A percentile compares a stretch with the other conserved stretches of the same genome.
phyloP scores from a whole-genome alignment of 805 yeast genomes.

The Komagataella ulmi region DNA sequence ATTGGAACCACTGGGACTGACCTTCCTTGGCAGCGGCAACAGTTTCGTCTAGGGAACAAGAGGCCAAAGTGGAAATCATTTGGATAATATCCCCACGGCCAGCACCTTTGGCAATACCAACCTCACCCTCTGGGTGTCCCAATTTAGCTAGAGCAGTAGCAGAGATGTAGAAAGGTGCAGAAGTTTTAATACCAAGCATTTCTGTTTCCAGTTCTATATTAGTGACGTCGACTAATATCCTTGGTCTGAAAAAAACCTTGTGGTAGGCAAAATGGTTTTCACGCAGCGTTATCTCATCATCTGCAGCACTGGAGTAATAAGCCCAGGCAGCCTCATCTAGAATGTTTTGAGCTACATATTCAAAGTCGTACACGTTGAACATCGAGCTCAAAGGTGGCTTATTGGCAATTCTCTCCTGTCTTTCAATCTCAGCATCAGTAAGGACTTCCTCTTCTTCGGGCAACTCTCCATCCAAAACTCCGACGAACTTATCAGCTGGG shows the following conservation, averaged over 20 bases:
- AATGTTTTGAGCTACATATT: slow-evolving; percentile 68
- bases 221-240: slow-evolving; percentile 70
- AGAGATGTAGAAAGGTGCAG: slow-evolving; percentile 75
- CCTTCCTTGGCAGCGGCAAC: slow-evolving; percentile 49
- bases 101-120: slow-evolving; percentile 74
- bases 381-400: slow-evolving; percentile 63
- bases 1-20: slow-evolving; percentile 82
- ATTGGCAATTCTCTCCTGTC: slow-evolving; percentile 26
- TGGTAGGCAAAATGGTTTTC: slow-evolving; percentile 89
- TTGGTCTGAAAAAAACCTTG: slow-evolving; percentile 78
- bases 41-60: slow-evolving; percentile 80
- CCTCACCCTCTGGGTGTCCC: slow-evolving; percentile 91
- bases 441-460: slow-evolving; percentile 18
- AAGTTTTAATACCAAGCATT: slow-evolving; percentile 57
- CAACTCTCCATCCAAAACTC: slow-evolving; percentile 24
- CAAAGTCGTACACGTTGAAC: slow-evolving; percentile 77
- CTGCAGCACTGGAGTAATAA: slow-evolving; percentile 83
- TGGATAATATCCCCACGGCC: slow-evolving; percentile 60
- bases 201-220: slow-evolving; percentile 56
- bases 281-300: slow-evolving; percentile 81
- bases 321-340: slow-evolving; percentile 81
- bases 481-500: slow-evolving; percentile 47
- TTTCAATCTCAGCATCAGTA: slow-evolving; percentile 26
- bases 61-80: slow-evolving; percentile 88
- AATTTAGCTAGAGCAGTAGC: slow-evolving; percentile 90